Conservation (phyloP, 2,329 filamentous ascomycete genomes). For the Arthrobotrys megalospora region DNA sequence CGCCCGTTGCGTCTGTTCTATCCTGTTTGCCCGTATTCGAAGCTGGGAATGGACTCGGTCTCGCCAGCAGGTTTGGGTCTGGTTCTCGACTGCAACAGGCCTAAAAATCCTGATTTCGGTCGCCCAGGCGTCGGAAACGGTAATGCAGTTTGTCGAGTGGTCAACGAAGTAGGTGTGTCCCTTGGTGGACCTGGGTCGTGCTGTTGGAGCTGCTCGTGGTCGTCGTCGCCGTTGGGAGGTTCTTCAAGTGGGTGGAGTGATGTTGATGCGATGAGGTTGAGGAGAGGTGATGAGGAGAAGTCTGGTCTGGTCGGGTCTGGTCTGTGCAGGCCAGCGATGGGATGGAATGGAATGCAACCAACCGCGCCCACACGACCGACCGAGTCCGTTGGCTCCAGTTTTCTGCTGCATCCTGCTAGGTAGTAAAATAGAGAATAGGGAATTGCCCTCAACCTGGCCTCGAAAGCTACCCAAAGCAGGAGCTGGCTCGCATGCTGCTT, state of each 20-base stretch:
- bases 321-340: no score
- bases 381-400: conserved; percentile 31
- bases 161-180: neutral
- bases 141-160: no score
- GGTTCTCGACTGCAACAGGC: neutral
- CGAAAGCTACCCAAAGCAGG: neutral
- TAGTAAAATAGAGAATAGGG: neutral
- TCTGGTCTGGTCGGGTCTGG: no score
- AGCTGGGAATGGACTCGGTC: conserved; percentile 7
- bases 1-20: conserved; percentile 14
- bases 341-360: conserved; percentile 11
- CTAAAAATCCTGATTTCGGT: conserved; percentile 55
- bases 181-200: neutral
- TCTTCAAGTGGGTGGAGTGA: conserved; percentile 15
- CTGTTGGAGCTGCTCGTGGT: neutral
- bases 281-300: conserved; percentile 2
- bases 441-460: neutral
- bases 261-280: conserved; percentile 22
- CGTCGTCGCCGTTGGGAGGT: neutral
- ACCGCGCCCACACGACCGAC: neutral
- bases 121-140: conserved; percentile 37
- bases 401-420: neutral
- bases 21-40: conserved; percentile 9
- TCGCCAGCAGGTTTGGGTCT: conserved; percentile 8
- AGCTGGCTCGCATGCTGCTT: conserved; percentile 10